Evolutionary conservation across 2,329 filamentous ascomycete species (phyloP).

Genomic region (Trichoderma sp.): DNA sequence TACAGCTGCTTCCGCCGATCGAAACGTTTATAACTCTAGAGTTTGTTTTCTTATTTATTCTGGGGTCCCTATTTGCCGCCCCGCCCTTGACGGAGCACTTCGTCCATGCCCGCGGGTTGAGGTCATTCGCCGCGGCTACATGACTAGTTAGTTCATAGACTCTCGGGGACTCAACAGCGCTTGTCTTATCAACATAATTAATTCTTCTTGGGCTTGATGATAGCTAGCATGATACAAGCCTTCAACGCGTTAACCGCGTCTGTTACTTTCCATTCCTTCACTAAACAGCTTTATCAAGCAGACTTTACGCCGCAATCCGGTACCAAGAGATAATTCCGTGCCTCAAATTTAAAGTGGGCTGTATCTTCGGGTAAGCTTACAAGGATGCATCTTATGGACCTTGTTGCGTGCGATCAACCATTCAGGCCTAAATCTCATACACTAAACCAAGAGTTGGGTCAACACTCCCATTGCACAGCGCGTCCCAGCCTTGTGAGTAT

Average conservation of each 20-base stretch:
- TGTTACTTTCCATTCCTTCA: background rate
- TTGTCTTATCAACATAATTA: background rate
- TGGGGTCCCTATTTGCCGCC: background rate
- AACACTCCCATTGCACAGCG: background rate
- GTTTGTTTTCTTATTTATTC: background rate
- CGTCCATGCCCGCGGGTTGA: background rate
- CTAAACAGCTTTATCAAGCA: background rate
- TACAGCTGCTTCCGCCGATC: background rate
- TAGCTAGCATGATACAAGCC: background rate
- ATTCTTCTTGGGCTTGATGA: background rate
- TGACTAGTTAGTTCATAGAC: background rate
- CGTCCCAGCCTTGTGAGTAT: background rate
- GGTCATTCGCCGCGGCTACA: background rate
- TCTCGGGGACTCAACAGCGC: background rate
- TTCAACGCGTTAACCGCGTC: background rate
- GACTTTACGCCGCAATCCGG: background rate
- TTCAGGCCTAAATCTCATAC: background rate
- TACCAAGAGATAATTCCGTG: background rate
- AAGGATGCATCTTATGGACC: background rate
- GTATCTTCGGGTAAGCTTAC: background rate
- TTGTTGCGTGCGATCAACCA: background rate
- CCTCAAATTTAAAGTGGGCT: background rate
- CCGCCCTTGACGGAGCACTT: background rate
- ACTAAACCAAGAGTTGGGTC: slow-evolving; percentile 11
- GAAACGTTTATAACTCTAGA: background rate